phyloP scores from a whole-genome alignment of 352 stramenopile species.

The Phytophthora pisi region DNA sequence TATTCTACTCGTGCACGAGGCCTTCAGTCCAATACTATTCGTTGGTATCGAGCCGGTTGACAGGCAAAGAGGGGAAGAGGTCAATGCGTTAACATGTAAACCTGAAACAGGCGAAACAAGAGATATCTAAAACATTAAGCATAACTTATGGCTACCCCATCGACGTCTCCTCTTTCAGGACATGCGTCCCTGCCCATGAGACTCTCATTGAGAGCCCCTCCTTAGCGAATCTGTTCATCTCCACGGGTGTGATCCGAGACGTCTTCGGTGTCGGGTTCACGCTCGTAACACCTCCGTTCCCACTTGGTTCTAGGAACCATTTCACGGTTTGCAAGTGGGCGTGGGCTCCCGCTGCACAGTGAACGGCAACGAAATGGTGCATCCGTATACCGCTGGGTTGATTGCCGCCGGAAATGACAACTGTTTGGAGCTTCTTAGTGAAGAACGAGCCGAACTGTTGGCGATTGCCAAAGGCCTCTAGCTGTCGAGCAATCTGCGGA shows the following conservation, averaged over 20 bases:
- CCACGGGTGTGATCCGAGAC: conserved; percentile 4
- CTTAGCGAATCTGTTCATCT: not conserved
- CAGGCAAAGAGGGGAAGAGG: too few species aligned
- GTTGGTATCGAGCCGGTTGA: not conserved
- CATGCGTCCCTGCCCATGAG: not conserved
- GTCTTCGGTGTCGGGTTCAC: not conserved
- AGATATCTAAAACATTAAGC: not conserved
- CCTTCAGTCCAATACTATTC: not conserved
- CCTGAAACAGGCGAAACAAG: not conserved
- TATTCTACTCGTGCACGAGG: too few species aligned
- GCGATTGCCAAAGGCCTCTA: conserved; percentile 17
- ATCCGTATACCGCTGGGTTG: conserved; percentile 10
- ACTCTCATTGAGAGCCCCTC: not conserved
- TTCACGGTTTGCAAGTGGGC: conserved; percentile 20
- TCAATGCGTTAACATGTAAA: not conserved
- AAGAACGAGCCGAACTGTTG: conserved; percentile 12
- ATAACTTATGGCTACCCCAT: not conserved
- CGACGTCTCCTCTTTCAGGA: not conserved
- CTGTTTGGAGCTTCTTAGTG: conserved; percentile 12
- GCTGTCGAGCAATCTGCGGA: conserved; percentile 23
- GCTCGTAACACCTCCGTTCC: conserved; percentile 8
- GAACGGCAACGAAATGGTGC: conserved; percentile 23
- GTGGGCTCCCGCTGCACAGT: conserved; percentile 23
- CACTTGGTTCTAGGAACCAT: conserved; percentile 16
- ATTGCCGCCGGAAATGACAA: not conserved